Conservation (phyloP, 192 early-diverging fungal species). For the Geranomyces variabilis region DNA sequence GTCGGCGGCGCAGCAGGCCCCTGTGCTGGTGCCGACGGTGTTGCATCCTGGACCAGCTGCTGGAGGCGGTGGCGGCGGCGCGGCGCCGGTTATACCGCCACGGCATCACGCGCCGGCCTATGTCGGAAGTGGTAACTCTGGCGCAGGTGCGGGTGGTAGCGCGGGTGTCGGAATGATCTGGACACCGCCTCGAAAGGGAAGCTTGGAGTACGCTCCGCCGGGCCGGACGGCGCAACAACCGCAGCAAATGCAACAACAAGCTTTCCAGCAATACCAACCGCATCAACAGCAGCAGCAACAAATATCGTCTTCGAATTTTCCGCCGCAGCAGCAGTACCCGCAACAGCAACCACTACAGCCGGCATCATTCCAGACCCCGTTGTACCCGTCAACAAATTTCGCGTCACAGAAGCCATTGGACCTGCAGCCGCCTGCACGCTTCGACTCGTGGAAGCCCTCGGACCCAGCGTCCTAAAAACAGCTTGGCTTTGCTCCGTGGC, state of each 20-base stretch:
- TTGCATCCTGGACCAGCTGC: too few relatives aligned
- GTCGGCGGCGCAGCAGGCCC: neutral
- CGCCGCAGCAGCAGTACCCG: neutral
- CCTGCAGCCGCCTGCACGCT: neutral
- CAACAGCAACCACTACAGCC: neutral
- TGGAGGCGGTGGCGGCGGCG: too few relatives aligned
- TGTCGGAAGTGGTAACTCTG: too few relatives aligned
- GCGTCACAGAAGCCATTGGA: neutral
- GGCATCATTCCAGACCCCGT: too few relatives aligned
- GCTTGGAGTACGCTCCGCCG: neutral
- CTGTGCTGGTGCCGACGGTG: neutral
- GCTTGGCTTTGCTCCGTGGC: too few relatives aligned
- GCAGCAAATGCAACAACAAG: neutral
- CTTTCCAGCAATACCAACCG: neutral
- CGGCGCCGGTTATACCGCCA: neutral
- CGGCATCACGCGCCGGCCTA: neutral
- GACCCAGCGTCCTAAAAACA: too few relatives aligned
- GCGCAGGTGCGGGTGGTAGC: too few relatives aligned
- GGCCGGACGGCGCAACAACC: neutral
- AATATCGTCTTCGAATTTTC: too few relatives aligned
- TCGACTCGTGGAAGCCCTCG: neutral
- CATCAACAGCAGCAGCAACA: slow-evolving; percentile 10
- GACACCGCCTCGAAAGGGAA: slow-evolving; percentile 2
- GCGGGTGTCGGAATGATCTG: neutral
- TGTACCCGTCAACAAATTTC: too few relatives aligned